Conservation (phyloP, 106 monocot genomes). For the Posidonia australis region DNA sequence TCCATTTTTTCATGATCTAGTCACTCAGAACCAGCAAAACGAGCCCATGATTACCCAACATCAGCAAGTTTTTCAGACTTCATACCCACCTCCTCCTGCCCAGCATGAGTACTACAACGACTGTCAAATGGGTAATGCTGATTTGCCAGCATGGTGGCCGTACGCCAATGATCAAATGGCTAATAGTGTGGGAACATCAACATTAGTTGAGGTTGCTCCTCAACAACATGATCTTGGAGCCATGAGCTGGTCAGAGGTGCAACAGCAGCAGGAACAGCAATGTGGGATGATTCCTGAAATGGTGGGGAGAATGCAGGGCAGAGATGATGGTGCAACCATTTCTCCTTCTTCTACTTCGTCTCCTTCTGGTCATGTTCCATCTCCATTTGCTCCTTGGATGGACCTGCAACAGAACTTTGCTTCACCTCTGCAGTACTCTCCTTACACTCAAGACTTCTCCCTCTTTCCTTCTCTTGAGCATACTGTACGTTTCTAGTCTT, state of each 20-base stretch:
- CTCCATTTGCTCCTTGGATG: background rate
- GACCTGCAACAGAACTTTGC: background rate
- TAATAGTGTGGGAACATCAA: background rate
- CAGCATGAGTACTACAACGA: background rate
- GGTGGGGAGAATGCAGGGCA: too few relatives aligned
- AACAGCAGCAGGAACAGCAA: background rate
- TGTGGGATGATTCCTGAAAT: background rate
- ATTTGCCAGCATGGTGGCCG: background rate
- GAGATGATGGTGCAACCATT: background rate
- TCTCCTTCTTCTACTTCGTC: background rate
- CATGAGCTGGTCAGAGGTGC: background rate
- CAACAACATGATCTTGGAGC: background rate
- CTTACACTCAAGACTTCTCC: background rate
- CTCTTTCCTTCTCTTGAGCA: constrained; percentile 10
- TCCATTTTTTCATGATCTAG: background rate
- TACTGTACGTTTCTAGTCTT: background rate
- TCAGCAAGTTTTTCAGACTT: background rate
- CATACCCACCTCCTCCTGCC: background rate
- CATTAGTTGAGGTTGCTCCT: background rate
- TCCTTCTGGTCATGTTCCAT: background rate
- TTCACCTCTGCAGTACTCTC: background rate
- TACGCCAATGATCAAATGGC: constrained; percentile 2
- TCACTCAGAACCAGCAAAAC: background rate
- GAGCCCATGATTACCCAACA: background rate
- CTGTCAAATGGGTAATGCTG: background rate